Evolutionary conservation across 345 rosid species (phyloP), one percentile per base, ranked within the genome.

Genomic region (Conringia planisiliqua): DNA sequence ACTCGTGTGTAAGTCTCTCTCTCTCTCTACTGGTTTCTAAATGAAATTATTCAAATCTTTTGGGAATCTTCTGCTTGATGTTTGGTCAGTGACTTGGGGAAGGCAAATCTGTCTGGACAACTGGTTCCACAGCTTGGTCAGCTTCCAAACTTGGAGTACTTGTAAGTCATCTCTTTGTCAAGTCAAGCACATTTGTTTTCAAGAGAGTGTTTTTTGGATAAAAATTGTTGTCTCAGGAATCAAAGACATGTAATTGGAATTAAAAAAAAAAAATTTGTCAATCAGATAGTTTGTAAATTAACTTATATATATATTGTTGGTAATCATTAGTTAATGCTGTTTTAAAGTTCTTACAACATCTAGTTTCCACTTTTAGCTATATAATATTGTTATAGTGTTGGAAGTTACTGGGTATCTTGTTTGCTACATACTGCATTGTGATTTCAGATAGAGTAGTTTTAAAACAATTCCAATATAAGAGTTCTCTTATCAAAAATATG

Each of bases 141-240:
- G 60, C 97, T 93, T 64, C 4, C 65, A 24, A 82, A 78, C 72
- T 85, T 93, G 84, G 97, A 88, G 80, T 89, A 93, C 82, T 78
- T 93, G 98, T 93, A 81, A 86, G 96, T 30, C 33, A 6, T 30
- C 33, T 30, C 32, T 29, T 4, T 5, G 33, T 30, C 2, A 18
- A 27, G 51, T 11, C 24, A 36, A 22, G 24, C 2, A 22, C 24
- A 22, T 22, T 22, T 22, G 1, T 22, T 22, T 22, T 22, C 24
- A 2, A n/a, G n/a, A n/a, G n/a, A n/a, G n/a, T n/a, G n/a, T n/a
- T n/a, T 22, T 22, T 22, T 22, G 24, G 1, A 22, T 22, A 22
- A 22, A 22, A 22, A 22, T 22, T 22, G 24, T 22, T 22, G 24
- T 22, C 24, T 22, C 24, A 22, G 24, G 24, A 22, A 2, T 22